Base-by-base conservation (phyloP, 305 asterid genomes). In the Petunia hybrid region DNA sequence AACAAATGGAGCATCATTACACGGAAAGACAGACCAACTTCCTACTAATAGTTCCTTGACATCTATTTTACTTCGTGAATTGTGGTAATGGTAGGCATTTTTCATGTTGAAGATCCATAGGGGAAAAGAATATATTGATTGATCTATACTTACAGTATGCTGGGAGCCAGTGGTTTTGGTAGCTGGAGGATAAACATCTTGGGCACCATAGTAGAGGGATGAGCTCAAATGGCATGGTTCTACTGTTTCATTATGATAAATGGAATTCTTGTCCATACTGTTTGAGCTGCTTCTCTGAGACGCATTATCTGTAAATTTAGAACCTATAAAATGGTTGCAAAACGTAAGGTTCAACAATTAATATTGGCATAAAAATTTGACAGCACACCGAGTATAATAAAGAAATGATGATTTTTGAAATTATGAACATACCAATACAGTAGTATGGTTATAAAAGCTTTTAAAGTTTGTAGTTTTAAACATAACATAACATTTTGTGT, bases 161-260 rank as follows among this genome's bases (percentile, higher is more conserved):
- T 83, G 86, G 41, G 84, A 66, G 63, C 65, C 51, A 66, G 46
- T 55, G 70, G n/a, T 74, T 16, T 77, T 85, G 46, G 64, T 81
- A n/a, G 81, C 14, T 48, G 87, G 78, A 85, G 93, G 81, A 82
- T 95, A 93, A 81, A 87, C 87, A 82, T 94, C 93, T 86, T 89
- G 97, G 67, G 89, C 97, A 74, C 98, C 99, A 75, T 95, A 93
- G 81, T 90, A 88, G 60, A 95, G 93, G 79, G 98, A 93, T 51
- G 98, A 92, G 84, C 88, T 93, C 81, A 88, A 88, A 86, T 91
- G 90, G 85, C 97, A 91, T 2, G 95, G 93, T 13, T 90, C 95
- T 61, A 64, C 87, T 60, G 84, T 84, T 80, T 83, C 91, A 81
- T 71, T 85, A 84, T 85, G 87, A 74, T 81, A 81, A 40, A 71